Conservation (phyloP, 345 rosid species). For the Viola odorata region DNA sequence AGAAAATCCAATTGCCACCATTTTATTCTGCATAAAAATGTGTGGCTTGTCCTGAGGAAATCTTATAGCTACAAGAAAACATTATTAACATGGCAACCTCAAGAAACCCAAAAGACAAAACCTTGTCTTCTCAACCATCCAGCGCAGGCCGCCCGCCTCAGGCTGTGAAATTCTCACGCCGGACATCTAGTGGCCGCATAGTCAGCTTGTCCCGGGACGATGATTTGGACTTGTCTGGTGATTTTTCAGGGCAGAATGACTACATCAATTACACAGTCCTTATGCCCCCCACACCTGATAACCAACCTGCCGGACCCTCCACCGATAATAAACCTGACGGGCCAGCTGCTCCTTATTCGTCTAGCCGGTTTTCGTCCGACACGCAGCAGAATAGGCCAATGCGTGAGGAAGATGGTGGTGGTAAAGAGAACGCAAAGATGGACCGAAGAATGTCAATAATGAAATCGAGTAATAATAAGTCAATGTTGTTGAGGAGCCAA, state of each 20-base stretch:
- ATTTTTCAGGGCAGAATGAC: constrained; percentile 60
- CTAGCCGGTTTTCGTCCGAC: constrained; percentile 27
- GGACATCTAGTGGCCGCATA: constrained; percentile 65
- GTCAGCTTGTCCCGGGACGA: constrained; percentile 71
- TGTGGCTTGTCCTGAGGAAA: background rate
- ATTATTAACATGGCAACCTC: constrained; percentile 30
- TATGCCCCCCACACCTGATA: constrained; percentile 95
- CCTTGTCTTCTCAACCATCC: constrained; percentile 39
- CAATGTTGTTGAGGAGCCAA: constrained; percentile 82
- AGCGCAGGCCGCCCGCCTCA: constrained; percentile 48
- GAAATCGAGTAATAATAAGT: constrained; percentile 62
- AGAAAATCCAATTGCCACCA: background rate
- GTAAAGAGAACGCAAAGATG: constrained; percentile 26
- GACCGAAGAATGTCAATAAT: constrained; percentile 72
- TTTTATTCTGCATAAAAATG: constrained; percentile 8
- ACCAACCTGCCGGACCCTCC: constrained; percentile 52
- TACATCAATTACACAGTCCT: constrained; percentile 83
- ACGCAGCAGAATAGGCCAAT: constrained; percentile 6
- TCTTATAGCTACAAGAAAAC: background rate
- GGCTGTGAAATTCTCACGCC: constrained; percentile 52
- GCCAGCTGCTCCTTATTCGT: constrained; percentile 3
- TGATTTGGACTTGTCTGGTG: constrained; percentile 63
- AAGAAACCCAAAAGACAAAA: constrained; percentile 28
- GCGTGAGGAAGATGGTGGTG: constrained; percentile 4
- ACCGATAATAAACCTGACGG: constrained; percentile 33